phyloP scores from a whole-genome alignment of 345 rosid species.

The Angophora floribunda region DNA sequence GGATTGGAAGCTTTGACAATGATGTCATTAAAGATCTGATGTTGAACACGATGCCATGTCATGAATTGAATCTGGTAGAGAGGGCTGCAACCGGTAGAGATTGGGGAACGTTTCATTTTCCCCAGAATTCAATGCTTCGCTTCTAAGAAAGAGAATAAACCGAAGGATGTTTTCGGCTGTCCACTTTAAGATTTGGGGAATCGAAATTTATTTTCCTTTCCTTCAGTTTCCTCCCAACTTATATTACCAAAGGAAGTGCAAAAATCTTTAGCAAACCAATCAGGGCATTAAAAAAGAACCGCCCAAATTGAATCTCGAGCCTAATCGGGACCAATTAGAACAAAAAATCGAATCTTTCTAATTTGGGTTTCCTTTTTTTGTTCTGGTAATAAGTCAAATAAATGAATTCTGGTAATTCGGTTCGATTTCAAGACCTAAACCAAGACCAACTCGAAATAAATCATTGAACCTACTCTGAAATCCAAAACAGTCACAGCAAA shows the following conservation, averaged over 20 bases:
- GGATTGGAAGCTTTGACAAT: neutral
- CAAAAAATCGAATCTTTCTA: neutral
- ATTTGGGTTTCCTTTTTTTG: neutral
- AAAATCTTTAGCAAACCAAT: neutral
- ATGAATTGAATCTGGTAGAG: neutral
- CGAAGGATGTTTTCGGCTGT: neutral
- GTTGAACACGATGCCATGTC: neutral
- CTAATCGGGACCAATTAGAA: rapidly evolving
- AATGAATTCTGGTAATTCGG: rapidly evolving
- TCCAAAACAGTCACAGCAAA: neutral
- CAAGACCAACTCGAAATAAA: neutral
- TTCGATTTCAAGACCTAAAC: neutral
- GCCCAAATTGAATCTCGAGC: neutral
- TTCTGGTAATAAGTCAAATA: neutral
- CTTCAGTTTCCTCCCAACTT: neutral
- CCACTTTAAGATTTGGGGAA: neutral
- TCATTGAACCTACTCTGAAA: neutral
- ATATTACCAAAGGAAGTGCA: neutral
- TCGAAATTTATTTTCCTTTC: too few relatives aligned
- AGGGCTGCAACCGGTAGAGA: neutral
- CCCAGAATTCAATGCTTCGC: too few relatives aligned
- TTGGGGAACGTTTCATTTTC: neutral
- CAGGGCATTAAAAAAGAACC: neutral
- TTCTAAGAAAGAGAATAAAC: neutral
- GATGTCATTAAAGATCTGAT: neutral